Evolutionary conservation across 495 filamentous ascomycete genomes (phyloP).

Genomic region (Lasiosphaeris hirsuta): DNA sequence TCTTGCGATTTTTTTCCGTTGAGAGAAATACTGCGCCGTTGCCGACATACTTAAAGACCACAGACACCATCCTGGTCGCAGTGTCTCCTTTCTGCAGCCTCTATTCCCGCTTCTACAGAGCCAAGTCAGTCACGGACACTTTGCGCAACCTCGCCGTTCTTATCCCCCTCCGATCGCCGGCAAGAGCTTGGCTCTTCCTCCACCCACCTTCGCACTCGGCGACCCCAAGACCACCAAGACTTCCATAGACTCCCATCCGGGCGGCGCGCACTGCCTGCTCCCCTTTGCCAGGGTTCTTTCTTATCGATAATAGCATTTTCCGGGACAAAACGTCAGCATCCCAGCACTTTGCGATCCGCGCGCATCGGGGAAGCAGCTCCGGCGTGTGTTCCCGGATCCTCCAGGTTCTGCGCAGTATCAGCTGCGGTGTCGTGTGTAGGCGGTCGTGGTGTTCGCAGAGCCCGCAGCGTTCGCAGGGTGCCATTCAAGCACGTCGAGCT

Average conservation of each 20-base stretch:
- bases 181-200: background rate
- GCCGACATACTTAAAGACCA: no score
- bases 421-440: background rate
- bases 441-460: no score
- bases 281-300: conserved; percentile 1
- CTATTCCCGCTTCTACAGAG: no score
- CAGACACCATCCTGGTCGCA: no score
- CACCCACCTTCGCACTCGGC: background rate
- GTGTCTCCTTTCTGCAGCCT: no score
- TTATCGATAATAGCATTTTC: background rate
- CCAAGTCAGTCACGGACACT: no score
- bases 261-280: background rate
- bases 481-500: no score
- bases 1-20: no score
- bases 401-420: background rate
- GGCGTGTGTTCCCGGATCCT: background rate
- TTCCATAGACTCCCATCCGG: background rate
- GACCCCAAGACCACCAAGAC: background rate
- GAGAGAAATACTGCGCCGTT: no score
- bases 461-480: no score
- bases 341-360: background rate
- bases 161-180: background rate
- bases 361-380: background rate
- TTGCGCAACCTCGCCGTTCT: background rate
- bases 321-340: no score